Conservation (phyloP, 345 rosid species). For the Adansonia digitata region DNA sequence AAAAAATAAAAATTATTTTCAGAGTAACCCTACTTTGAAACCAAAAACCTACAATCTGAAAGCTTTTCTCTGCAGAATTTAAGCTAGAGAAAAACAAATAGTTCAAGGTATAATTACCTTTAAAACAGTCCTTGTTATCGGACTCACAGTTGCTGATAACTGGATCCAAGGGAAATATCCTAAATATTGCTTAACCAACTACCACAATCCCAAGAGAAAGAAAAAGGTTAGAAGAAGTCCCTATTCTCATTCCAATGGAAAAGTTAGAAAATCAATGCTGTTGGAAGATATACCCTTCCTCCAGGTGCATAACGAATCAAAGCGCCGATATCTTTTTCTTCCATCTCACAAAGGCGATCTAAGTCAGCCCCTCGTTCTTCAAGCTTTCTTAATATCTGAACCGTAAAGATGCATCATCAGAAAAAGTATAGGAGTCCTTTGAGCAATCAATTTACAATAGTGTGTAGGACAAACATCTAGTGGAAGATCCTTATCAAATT, state of each 20-base stretch:
- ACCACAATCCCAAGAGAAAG: slow-evolving; percentile 19
- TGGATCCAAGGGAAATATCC: slow-evolving; percentile 83
- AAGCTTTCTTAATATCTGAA: slow-evolving; percentile 84
- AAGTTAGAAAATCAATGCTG: not conserved
- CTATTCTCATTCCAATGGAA: not conserved
- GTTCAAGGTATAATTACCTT: slow-evolving; percentile 46
- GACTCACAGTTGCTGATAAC: slow-evolving; percentile 81
- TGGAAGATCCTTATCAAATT: slow-evolving; percentile 81
- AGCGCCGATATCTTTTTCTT: slow-evolving; percentile 88
- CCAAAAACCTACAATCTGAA: not conserved
- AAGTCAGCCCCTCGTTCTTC: slow-evolving; percentile 86
- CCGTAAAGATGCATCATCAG: slow-evolving; percentile 22
- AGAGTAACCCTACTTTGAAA: not conserved
- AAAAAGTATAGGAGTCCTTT: slow-evolving; percentile 6
- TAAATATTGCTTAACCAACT: slow-evolving; percentile 87
- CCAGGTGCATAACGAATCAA: slow-evolving; percentile 91
- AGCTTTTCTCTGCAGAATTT: slow-evolving; percentile 6
- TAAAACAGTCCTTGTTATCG: slow-evolving; percentile 96
- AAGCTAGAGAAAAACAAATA: slow-evolving; percentile 3
- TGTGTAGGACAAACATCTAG: slow-evolving; percentile 53
- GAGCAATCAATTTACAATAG: slow-evolving; percentile 5
- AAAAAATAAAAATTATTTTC: slow-evolving; percentile 15
- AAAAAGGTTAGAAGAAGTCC: slow-evolving; percentile 5
- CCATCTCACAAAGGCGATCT: slow-evolving; percentile 84
- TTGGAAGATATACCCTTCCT: slow-evolving; percentile 59